Base-by-base conservation (phyloP, 1,284 basidiomycete genomes). In the Peniophora sp. region DNA sequence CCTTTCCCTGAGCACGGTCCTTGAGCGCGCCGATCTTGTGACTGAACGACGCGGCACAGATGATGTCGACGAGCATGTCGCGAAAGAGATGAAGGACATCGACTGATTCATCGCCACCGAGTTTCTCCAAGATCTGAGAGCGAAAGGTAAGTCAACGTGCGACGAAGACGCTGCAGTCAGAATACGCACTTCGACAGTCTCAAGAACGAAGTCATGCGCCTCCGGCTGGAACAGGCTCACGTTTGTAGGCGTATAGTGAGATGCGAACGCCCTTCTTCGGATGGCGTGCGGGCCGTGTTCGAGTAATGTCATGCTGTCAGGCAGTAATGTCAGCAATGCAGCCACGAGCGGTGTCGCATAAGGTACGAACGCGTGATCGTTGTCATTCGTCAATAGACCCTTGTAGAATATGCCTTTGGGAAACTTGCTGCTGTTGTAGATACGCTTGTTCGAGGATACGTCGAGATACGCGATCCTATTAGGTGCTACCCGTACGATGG, bases 331-430 rank as follows among this genome's bases (percentile, higher is more conserved):
- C 17, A 49, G 17, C 17, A 8, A 25, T 16, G 39, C 12, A 9
- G n/a, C n/a, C 16, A 16, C 23, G 8, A n/a, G n/a, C n/a, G n/a
- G 14, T n/a, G 16, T 14, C 6, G 22, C 20, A 16, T n/a, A 20
- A 34, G 25, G 41, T 43, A 47, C 47, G 41, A 22, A 59, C 58
- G 59, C 56, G 48, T 60, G 59, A 35, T 60, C 58, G 39, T 55
- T 55, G 20, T 55, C 51, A 20, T 58, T 57, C 57, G 52, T 51
- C 32, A 51, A 16, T 2, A 58, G 44, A 27, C 50, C 47, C 46
- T 56, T 55, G 46, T 59, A 59, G 22, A 52, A 83, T 24, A 22
- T 20, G 23, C 52, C 55, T 51, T 59, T 59, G 24, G 25, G 25
- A 23, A 59, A 51, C 20, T 52, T 55, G 41, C 48, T 54, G 20